Base-by-base conservation (phyloP, 768 basidiomycete species). In the Boletus coccyginus region DNA sequence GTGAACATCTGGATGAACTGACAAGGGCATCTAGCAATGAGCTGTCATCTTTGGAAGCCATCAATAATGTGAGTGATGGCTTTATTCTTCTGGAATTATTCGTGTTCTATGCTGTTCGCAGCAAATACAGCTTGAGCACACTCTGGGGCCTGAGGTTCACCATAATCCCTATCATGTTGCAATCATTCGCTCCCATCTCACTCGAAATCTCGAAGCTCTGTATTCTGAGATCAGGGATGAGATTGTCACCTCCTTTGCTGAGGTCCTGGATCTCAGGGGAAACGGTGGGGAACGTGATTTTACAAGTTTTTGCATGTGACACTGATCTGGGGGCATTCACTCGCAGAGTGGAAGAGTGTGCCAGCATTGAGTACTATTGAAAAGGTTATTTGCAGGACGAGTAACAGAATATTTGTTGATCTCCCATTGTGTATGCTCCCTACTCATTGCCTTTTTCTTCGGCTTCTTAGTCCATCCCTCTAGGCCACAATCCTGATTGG, bases 201-300 rank as follows among this genome's bases (percentile, higher is more conserved):
- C 73, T 24, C 72, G 79, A 13, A 77, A 76, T 40, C 68, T 83
- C 7, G 67, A 63, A 1, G 51, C 45, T 1, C 55, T 76, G 5
- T 78, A 79, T 56, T 70, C 75, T 1, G 73, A 74, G 21, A 61
- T 84, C 17, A 71, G 70, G 13, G 74, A 80, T 17, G 84, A 85
- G 62, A 68, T 82, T 13, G 50, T 64, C 1, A 52, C 65, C 0
- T 69, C 81, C 0, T 77, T 81, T 48, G 60, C 63, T 3, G 78
- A 78, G 3, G 57, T 70, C 21, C 67, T 84, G 33, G 52, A 59
- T 50, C 53, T 58, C n/a, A 45, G 27, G 16, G 52, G 41, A 2
- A 29, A 61, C 3, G 68, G 65, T 65, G 31, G 27, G 59, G 13
- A 42, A 3, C 21, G 7, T 17, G 14, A 3, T 17, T 16, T 32